Base-by-base conservation (phyloP, 176 grass and related monocot genomes). In the Oryza glaberrima region DNA sequence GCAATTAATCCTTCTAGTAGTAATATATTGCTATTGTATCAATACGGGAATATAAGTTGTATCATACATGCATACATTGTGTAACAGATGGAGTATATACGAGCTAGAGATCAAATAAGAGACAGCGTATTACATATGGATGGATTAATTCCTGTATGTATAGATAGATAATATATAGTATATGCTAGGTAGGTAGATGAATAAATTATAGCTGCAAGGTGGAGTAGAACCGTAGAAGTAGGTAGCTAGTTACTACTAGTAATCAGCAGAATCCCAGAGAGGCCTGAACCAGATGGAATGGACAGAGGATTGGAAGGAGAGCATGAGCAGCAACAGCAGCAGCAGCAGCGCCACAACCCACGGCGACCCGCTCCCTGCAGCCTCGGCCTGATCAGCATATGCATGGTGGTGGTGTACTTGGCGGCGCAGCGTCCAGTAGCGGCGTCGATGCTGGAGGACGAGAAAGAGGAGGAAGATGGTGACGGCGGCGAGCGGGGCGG, bases 271-370 rank as follows among this genome's bases (percentile, higher is more conserved):
- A 43, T 64, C 67, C 89, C 94, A 88, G 41, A 96, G 67, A 7
- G 91, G 91, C 67, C 81, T 69, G 70, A 97, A 92, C 92, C 92
- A 97, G 65, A 89, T 82, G 26, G 90, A 92, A 77, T 91, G 92
- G 19, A 94, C 89, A 16, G 75, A 78, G 1, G 86, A 51, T 75
- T 92, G 90, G 66, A 92, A 92, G 0, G 90, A 89, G 25, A 92
- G 41, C 92, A 97, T 94, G 4, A 92, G 63, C 54, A 97, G 86
- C 48, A 97, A 65, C 65, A 97, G 1, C 34, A 4, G 69, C 65
- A 94, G 86, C 67, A 80, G 28, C 63, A 86, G 12, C 56, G 65
- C 61, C 43, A 45, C 19, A 40, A 17, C 26, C 14, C 65, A 0
- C 28, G 74, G 11, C 13, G 13, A 44, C 43, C 40, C 40, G 6